These are phyloP conservation scores for Multifurca ochricompacta DNA, from an alignment of 768 basidiomycete species.

Conservation along the genomic window DNA sequence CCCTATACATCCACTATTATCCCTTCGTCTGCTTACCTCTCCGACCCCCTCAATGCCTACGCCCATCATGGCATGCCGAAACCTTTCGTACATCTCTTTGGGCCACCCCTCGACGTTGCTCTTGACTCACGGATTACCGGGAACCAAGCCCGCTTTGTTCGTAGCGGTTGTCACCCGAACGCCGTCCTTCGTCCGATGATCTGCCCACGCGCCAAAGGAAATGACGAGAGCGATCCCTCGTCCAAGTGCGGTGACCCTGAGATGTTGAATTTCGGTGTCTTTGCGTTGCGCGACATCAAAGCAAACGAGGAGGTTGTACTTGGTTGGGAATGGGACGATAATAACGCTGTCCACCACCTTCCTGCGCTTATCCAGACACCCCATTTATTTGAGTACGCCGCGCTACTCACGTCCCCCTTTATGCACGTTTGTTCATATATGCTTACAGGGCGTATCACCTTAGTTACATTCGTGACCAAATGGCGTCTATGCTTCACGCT, in stretches of 20 bases:
- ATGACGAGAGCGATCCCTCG: slow-evolving; percentile 18
- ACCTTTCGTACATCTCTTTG: slow-evolving; percentile 72
- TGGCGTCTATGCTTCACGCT: slow-evolving; percentile 62
- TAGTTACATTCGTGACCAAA: slow-evolving; percentile 51
- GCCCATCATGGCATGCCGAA: slow-evolving; percentile 76
- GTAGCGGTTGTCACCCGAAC: slow-evolving; percentile 50
- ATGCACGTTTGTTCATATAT: not conserved
- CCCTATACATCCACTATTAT: slow-evolving; percentile 58
- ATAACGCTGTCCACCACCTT: slow-evolving; percentile 70
- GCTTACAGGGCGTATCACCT: slow-evolving; percentile 38
- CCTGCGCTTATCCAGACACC: slow-evolving; percentile 59
- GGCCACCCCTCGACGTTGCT: slow-evolving; percentile 67
- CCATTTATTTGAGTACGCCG: slow-evolving; percentile 46
- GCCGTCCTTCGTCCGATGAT: slow-evolving; percentile 39
- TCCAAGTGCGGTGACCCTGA: slow-evolving; percentile 25
- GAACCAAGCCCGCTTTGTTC: slow-evolving; percentile 51
- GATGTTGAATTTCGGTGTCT: slow-evolving; percentile 66
- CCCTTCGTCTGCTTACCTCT: slow-evolving; percentile 59
- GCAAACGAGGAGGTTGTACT: slow-evolving; percentile 81
- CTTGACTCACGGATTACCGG: slow-evolving; percentile 75
- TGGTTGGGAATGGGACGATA: slow-evolving; percentile 97
- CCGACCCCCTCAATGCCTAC: slow-evolving; percentile 83
- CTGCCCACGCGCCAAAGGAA: slow-evolving; percentile 26
- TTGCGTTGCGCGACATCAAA: slow-evolving; percentile 66
- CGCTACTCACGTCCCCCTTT: slow-evolving; percentile 18